These are phyloP conservation scores for Prunus mira DNA, from an alignment of 306 rosid species.

Conservation along the genomic window DNA sequence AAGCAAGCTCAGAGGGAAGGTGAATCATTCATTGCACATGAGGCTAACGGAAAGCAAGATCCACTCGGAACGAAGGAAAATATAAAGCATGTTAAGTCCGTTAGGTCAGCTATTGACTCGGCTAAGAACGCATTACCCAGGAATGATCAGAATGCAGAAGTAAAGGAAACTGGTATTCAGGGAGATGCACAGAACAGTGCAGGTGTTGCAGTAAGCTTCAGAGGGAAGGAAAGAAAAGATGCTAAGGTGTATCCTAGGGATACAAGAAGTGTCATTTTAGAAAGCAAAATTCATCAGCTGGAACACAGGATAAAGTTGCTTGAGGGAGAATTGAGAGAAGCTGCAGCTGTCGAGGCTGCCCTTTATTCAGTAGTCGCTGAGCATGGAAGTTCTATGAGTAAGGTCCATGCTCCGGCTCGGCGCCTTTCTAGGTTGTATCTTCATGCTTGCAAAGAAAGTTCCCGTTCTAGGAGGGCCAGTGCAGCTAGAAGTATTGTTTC, in stretches of 20 bases:
- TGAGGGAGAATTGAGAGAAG: constrained; percentile 95
- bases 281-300: constrained; percentile 64
- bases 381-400: constrained; percentile 95
- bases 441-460: constrained; percentile 75
- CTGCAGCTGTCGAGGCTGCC: constrained; percentile 87
- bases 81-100: constrained; percentile 69
- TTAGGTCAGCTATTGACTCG: constrained; percentile 67
- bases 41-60: constrained; percentile 31
- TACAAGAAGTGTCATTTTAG: constrained; percentile 51
- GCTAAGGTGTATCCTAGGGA: constrained; percentile 73
- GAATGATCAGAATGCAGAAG: constrained; percentile 42
- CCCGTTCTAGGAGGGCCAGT: constrained; percentile 57
- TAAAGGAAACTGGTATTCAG: constrained; percentile 38
- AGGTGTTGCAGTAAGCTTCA: constrained; percentile 41
- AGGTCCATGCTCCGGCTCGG: constrained; percentile 98
- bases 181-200: constrained; percentile 47
- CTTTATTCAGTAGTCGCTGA: constrained; percentile 92
- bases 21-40: constrained; percentile 27
- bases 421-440: constrained; percentile 89
- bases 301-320: constrained; percentile 78
- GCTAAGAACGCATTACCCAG: constrained; percentile 40
- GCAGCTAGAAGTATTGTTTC: constrained; percentile 93
- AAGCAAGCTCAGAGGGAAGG: constrained; percentile 34
- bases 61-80: constrained; percentile 35
- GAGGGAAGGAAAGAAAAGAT: constrained; percentile 59